Conservation (phyloP, 441 rosid genomes). For the Erysimum cheiri region DNA sequence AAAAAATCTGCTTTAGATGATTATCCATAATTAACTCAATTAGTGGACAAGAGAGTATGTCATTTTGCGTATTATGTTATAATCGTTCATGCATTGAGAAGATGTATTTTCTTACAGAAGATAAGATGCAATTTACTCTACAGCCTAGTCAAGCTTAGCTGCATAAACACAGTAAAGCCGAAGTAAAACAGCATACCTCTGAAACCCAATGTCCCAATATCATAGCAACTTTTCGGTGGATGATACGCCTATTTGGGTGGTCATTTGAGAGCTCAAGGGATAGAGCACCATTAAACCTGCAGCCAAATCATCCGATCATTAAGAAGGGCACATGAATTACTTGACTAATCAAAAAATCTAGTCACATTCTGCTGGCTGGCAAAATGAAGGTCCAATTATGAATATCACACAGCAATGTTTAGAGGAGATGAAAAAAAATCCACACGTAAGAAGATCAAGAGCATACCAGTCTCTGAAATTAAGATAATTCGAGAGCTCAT, state of each 20-base stretch:
- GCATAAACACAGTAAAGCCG: slow-evolving; percentile 23
- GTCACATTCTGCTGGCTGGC: slow-evolving; percentile 23
- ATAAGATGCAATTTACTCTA: slow-evolving; percentile 21
- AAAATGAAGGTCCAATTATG: slow-evolving; percentile 14
- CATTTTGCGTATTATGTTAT: slow-evolving; percentile 22
- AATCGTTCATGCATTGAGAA: not conserved
- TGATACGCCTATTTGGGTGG: slow-evolving; percentile 92
- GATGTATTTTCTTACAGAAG: slow-evolving; percentile 8
- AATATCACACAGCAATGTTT: slow-evolving; percentile 4
- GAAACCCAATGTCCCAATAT: slow-evolving; percentile 99
- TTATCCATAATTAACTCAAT: slow-evolving; percentile 16
- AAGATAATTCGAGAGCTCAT: slow-evolving; percentile 97
- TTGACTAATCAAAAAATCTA: not conserved
- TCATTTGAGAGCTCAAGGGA: slow-evolving; percentile 90
- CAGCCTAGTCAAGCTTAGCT: slow-evolving; percentile 17
- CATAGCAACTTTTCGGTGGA: slow-evolving; percentile 94
- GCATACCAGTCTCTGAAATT: slow-evolving; percentile 94
- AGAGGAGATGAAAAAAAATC: slow-evolving; percentile 16
- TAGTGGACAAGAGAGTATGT: slow-evolving; percentile 24
- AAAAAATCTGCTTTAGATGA: slow-evolving; percentile 13
- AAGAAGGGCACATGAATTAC: slow-evolving; percentile 14
- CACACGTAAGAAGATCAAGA: slow-evolving; percentile 26
- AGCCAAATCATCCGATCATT: slow-evolving; percentile 35
- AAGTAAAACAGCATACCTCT: slow-evolving; percentile 64
- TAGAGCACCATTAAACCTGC: slow-evolving; percentile 96